Evolutionary conservation across 2,329 filamentous ascomycete species (phyloP), one percentile per base, ranked within the genome.

Genomic region (Ilyonectria robusta): DNA sequence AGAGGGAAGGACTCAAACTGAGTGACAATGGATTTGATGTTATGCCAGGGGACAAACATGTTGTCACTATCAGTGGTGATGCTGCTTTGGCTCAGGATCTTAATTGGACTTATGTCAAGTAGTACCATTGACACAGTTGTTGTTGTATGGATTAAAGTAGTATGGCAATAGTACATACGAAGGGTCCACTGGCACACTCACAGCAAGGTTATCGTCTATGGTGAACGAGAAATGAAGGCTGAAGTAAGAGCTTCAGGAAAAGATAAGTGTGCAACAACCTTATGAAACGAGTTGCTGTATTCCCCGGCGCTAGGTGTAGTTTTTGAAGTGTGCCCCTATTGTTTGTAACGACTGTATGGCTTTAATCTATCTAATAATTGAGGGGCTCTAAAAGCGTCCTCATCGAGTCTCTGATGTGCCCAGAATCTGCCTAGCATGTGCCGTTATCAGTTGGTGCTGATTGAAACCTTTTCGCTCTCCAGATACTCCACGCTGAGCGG

Each of bases 21-120:
- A 87, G 84, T 37, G 88, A 90, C 70, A 90, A 90, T 67, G 83
- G 86, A 1, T 84, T 91, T 19, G 88, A 91, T 74, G 21, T 91
- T 10, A 78, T 90, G 11, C 88, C 88, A 0, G 86, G 86, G 0
- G 77, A 77, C 53, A 66, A 70, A 42, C 71, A 75, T n/a, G 60
- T 62, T 1, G 62, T 80, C 29, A 65, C 40, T 35, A 29, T 57
- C 5, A 46, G 55, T 57, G 55, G 42, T 5, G 26, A 46, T 4
- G 10, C 23, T 42, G 37, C 55, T 6, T 35, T 46, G n/a, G 37
- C 26, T 13, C 10, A 35, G 26, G 42, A 15, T 15, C 40, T 57
- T 13, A 35, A 31, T 15, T 57, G 55, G 55, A 47, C 29, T 19
- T 57, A 35, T 13, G 26, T 47, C 37, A 40, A 40, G 17, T 40